A percentile compares a stretch with the other conserved stretches of the same genome.
phyloP scores from a whole-genome alignment of 768 basidiomycete species.

The Lanmaoa pseudosensibilis region DNA sequence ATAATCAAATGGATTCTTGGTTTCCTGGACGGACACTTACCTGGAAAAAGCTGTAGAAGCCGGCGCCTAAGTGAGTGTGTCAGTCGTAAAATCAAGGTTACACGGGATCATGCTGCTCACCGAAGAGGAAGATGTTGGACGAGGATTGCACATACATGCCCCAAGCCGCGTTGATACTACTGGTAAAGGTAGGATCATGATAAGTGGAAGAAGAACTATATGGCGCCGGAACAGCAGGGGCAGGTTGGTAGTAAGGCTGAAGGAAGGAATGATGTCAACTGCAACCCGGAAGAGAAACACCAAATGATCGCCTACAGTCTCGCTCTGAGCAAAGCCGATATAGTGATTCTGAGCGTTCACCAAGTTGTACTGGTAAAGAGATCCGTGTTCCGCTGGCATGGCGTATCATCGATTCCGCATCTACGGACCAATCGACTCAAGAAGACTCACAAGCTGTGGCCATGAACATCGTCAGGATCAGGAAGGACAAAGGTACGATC shows the following conservation, averaged over 20 bases:
- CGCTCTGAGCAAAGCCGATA: constrained; percentile 52
- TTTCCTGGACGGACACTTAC: constrained; percentile 16
- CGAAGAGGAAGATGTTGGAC: constrained; percentile 43
- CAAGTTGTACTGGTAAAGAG: constrained; percentile 50
- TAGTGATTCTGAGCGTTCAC: constrained; percentile 46
- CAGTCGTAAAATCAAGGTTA: constrained; percentile 32
- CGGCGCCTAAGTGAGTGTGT: constrained; percentile 37
- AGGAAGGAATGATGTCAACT: not conserved
- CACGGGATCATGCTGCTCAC: constrained; percentile 23
- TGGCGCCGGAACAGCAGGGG: constrained; percentile 43
- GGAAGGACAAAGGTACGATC: not conserved
- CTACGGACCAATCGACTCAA: not conserved
- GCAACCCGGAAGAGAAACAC: not conserved
- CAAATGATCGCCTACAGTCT: constrained; percentile 36
- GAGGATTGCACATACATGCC: constrained; percentile 33
- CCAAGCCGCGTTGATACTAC: constrained; percentile 4
- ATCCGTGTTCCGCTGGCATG: constrained; percentile 43
- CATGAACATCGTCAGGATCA: not conserved
- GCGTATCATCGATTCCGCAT: not conserved
- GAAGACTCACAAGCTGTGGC: constrained; percentile 21
- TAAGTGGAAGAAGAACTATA: constrained; percentile 36
- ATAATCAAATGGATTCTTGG: not conserved
- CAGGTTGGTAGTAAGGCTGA: constrained; percentile 51
- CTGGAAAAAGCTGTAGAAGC: constrained; percentile 50
- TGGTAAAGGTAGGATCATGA: constrained; percentile 39